phyloP scores from a whole-genome alignment of 2,329 filamentous ascomycete species.

The Mollisiaceae sp. region DNA sequence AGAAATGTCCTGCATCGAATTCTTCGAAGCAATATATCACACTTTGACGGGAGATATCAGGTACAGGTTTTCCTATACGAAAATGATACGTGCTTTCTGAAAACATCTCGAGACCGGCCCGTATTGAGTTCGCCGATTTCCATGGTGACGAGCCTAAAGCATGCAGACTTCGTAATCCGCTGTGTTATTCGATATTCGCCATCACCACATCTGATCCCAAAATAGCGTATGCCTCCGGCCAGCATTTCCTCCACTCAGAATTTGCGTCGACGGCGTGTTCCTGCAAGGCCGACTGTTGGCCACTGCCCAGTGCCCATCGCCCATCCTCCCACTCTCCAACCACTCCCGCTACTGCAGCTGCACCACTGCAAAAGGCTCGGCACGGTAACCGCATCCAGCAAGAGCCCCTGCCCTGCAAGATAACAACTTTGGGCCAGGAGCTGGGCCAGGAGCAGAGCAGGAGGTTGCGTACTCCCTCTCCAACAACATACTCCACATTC shows the following conservation, averaged over 20 bases:
- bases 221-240: not conserved
- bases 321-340: not conserved
- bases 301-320: no score
- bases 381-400: not conserved
- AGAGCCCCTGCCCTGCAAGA: slow-evolving; percentile 1
- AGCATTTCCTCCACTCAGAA: slow-evolving; percentile 6
- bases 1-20: not conserved
- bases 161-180: slow-evolving; percentile 8
- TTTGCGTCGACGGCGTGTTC: not conserved
- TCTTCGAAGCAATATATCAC: not conserved
- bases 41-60: not conserved
- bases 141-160: slow-evolving; percentile 7
- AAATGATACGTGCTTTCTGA: not conserved
- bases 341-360: slow-evolving; percentile 1
- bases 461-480: slow-evolving; percentile 1
- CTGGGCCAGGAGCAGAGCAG: not conserved
- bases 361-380: not conserved
- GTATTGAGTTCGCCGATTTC: not conserved
- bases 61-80: not conserved
- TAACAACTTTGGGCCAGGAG: slow-evolving; percentile 9
- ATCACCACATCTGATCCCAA: not conserved
- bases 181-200: not conserved
- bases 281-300: not conserved
- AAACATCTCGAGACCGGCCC: not conserved
- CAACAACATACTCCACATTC: slow-evolving; percentile 17